These are phyloP conservation scores for Apophysomyces variabilis DNA, from an alignment of 371 early-diverging fungal genomes.

Conservation along the genomic window DNA sequence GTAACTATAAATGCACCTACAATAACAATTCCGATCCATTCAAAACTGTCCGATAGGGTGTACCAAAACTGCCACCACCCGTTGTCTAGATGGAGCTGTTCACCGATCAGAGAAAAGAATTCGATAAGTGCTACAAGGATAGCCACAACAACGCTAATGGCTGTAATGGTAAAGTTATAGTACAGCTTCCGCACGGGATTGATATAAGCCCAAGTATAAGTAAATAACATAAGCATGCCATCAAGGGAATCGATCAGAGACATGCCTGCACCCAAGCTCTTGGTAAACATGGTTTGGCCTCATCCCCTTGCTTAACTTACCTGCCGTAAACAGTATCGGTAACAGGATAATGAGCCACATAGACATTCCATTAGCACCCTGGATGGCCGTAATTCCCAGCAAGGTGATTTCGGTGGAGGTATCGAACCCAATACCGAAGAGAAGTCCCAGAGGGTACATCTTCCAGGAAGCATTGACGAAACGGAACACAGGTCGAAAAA, in stretches of 20 bases:
- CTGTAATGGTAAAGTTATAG: constrained; percentile 68
- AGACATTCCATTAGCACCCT: constrained; percentile 51
- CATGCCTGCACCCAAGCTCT: constrained; percentile 50
- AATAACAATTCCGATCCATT: constrained; percentile 60
- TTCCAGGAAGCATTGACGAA: constrained; percentile 68
- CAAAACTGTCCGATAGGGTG: constrained; percentile 55
- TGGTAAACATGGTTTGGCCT: background rate
- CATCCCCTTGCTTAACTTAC: constrained; percentile 22
- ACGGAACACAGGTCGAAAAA: constrained; percentile 61
- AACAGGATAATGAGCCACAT: constrained; percentile 61
- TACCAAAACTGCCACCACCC: constrained; percentile 64
- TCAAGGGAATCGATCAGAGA: constrained; percentile 69
- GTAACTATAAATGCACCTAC: constrained; percentile 54
- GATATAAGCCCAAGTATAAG: constrained; percentile 68
- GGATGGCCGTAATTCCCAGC: constrained; percentile 60
- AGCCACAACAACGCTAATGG: constrained; percentile 64
- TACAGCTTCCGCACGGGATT: constrained; percentile 66
- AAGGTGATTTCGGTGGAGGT: constrained; percentile 69
- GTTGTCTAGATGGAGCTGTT: constrained; percentile 50
- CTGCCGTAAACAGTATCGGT: constrained; percentile 69
- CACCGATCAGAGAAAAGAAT: constrained; percentile 54
- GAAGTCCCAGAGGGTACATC: constrained; percentile 67
- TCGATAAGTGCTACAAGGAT: constrained; percentile 61
- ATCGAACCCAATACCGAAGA: constrained; percentile 76
- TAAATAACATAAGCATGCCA: constrained; percentile 66